These are phyloP conservation scores for Astrocystis sublimbata DNA, from an alignment of 495 filamentous ascomycete species.

Conservation along the genomic window DNA sequence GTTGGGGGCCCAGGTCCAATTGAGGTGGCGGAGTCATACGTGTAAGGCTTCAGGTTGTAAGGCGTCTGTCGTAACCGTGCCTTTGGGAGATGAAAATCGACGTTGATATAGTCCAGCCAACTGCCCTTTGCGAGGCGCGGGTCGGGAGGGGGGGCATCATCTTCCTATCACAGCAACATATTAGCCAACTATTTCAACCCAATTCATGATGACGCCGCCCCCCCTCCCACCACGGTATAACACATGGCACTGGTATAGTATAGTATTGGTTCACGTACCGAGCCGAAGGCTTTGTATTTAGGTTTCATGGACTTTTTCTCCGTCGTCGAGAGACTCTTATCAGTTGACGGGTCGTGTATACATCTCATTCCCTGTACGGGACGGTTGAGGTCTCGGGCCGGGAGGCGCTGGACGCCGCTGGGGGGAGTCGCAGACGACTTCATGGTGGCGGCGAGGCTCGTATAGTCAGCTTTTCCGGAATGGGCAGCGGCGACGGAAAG, in stretches of 20 bases:
- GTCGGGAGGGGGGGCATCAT: conserved; percentile 68
- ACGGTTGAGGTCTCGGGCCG: conserved; percentile 61
- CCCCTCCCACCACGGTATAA: conserved; percentile 40
- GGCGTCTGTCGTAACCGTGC: conserved; percentile 72
- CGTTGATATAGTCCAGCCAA: conserved; percentile 58
- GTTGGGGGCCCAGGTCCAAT: conserved; percentile 85
- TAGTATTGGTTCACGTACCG: conserved; percentile 54
- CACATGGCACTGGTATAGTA: conserved; percentile 44
- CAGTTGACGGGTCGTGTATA: conserved; percentile 73
- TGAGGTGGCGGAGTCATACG: conserved; percentile 76
- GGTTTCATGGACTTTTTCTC: conserved; percentile 68
- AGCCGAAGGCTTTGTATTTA: conserved; percentile 70
- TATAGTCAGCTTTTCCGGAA: conserved; percentile 31
- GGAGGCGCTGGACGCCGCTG: conserved; percentile 53
- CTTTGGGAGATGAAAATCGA: conserved; percentile 71
- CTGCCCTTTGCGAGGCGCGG: conserved; percentile 69
- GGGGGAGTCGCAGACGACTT: conserved; percentile 24
- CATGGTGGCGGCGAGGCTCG: conserved; percentile 25
- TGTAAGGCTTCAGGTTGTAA: conserved; percentile 73
- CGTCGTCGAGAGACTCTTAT: conserved; percentile 46
- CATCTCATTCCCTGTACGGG: conserved; percentile 67
- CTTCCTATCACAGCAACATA: conserved; percentile 58
- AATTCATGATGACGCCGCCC: conserved; percentile 57
- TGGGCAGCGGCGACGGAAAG: conserved; percentile 34
- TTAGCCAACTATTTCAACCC: conserved; percentile 51